phyloP scores from a whole-genome alignment of 2,329 filamentous ascomycete species.

The Arachnomyces sp. region DNA sequence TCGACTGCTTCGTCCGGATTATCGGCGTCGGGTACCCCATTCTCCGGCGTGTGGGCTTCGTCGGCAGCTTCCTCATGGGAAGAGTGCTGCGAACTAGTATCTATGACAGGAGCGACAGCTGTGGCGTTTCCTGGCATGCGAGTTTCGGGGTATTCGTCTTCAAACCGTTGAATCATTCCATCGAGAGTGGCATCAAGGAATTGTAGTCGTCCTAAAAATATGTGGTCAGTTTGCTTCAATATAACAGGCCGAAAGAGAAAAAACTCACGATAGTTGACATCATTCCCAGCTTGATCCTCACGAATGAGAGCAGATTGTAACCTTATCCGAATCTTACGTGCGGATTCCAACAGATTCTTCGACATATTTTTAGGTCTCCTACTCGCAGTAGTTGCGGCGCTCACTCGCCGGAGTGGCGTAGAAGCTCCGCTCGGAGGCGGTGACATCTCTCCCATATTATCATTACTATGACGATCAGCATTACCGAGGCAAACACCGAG shows the following conservation, averaged over 20 bases:
- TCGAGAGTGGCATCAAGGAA: constrained; percentile 85
- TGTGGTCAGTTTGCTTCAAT: constrained; percentile 15
- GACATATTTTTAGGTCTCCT: constrained; percentile 84
- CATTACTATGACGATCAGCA: constrained; percentile 50
- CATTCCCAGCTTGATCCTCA: constrained; percentile 63
- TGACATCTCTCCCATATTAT: constrained; percentile 29
- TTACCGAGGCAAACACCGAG: constrained; percentile 85
- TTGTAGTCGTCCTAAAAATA: constrained; percentile 57
- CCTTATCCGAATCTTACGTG: constrained; percentile 76
- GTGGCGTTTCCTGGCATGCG: constrained; percentile 39
- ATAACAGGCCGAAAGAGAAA: not conserved
- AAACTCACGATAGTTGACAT: constrained; percentile 67
- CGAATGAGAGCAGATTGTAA: constrained; percentile 76
- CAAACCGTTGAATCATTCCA: constrained; percentile 89
- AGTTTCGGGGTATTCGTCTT: constrained; percentile 91
- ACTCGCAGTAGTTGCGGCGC: constrained; percentile 38
- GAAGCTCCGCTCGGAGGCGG: constrained; percentile 44
- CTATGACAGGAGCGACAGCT: constrained; percentile 18
- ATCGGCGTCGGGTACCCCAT: constrained; percentile 33
- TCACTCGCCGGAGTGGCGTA: constrained; percentile 48
- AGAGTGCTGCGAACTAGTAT: constrained; percentile 25
- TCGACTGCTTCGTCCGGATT: constrained; percentile 20
- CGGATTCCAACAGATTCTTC: constrained; percentile 77
- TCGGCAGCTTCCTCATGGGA: constrained; percentile 22
- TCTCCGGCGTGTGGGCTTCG: constrained; percentile 34